These are phyloP conservation scores for Carex pumila DNA, from an alignment of 176 grass and related monocot genomes.

Conservation along the genomic window DNA sequence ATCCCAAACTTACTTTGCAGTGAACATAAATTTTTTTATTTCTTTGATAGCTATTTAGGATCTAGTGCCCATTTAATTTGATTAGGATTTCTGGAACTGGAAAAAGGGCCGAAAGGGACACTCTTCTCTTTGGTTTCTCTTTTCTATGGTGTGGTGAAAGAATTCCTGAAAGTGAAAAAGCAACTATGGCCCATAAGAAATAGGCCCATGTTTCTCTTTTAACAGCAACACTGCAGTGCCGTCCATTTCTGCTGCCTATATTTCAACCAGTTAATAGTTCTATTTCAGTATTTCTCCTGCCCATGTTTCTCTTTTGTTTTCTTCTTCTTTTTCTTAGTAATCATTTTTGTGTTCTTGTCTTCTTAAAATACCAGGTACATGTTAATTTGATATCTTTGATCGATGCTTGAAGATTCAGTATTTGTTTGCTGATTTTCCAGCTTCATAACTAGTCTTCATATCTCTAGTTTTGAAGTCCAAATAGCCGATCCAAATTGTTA, in stretches of 20 bases:
- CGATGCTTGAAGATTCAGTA: background rate
- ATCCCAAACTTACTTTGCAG: background rate
- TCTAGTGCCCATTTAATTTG: too few species aligned
- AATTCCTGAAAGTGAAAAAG: background rate
- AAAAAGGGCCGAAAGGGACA: background rate
- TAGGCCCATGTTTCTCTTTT: conserved; percentile 17
- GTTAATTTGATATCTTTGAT: background rate
- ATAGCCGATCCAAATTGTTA: too few species aligned
- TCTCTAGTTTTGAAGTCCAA: too few species aligned
- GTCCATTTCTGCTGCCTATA: conserved; percentile 1
- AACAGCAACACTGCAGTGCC: background rate
- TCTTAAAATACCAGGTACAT: background rate
- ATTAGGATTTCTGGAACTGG: background rate
- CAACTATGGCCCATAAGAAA: background rate
- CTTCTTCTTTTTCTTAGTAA: background rate
- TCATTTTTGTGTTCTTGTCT: background rate
- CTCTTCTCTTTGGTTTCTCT: background rate
- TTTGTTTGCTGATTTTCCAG: background rate
- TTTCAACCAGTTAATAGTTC: background rate
- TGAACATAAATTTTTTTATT: background rate
- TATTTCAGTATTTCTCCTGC: too few species aligned
- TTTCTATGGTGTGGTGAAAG: background rate
- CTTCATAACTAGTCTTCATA: background rate
- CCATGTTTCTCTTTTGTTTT: background rate
- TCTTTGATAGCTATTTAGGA: too few species aligned